Evolutionary conservation across 1,139 yeast genomes (phyloP).

Genomic region (Hyphopichia buzzinii): DNA sequence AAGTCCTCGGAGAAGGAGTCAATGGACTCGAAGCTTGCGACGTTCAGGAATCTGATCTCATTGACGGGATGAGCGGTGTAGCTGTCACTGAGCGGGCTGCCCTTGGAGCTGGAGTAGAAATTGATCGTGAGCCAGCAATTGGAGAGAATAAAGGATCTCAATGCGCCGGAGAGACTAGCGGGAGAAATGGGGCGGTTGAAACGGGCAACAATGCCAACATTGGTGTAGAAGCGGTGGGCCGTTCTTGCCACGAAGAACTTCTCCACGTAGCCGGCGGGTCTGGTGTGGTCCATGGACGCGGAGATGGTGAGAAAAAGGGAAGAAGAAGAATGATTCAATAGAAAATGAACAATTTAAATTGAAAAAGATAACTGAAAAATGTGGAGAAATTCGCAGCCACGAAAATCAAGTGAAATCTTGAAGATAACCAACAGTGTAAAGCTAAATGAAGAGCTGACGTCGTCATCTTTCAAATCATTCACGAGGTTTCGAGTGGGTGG

Average conservation of each 20-base stretch:
- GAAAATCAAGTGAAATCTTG: too few relatives aligned
- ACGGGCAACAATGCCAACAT: slow-evolving; percentile 26
- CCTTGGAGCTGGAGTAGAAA: slow-evolving; percentile 4
- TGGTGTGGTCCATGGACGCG: too few relatives aligned
- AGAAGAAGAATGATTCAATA: too few relatives aligned
- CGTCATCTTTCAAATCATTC: too few relatives aligned
- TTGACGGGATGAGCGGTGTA: slow-evolving; percentile 18
- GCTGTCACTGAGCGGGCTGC: slow-evolving; percentile 11
- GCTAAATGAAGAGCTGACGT: too few relatives aligned
- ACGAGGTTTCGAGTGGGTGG: too few relatives aligned
- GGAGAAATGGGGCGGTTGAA: slow-evolving; percentile 18
- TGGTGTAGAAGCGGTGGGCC: slow-evolving; percentile 20
- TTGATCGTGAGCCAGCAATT: slow-evolving; percentile 23
- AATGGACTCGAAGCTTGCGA: slow-evolving; percentile 17
- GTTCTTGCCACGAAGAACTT: slow-evolving; percentile 27
- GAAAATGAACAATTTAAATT: too few relatives aligned
- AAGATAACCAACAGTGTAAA: too few relatives aligned
- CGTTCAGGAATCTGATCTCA: slow-evolving; percentile 21
- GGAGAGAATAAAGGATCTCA: slow-evolving; percentile 17
- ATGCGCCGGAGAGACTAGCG: slow-evolving; percentile 22
- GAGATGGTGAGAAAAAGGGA: too few relatives aligned
- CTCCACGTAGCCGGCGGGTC: slow-evolving; percentile 15
- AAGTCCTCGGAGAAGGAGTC: slow-evolving; percentile 13
- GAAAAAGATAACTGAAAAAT: too few relatives aligned
- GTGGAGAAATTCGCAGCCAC: too few relatives aligned